Evolutionary conservation across 768 basidiomycete species (phyloP).

Genomic region (Clitopilus hobsonii): DNA sequence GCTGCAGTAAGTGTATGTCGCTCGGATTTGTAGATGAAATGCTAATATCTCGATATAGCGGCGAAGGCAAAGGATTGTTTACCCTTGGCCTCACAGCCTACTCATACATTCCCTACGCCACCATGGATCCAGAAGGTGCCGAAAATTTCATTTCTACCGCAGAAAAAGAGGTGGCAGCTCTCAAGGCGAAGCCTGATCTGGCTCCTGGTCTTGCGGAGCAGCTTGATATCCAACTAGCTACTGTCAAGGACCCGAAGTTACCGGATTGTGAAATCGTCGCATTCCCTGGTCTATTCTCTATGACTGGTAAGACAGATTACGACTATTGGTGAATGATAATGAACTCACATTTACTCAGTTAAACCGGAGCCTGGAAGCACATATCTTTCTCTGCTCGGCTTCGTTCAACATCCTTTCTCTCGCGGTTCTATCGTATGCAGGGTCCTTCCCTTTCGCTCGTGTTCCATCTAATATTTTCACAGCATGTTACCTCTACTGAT

Average conservation of each 20-base stretch:
- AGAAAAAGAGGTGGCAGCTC: not conserved
- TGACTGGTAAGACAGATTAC: slow-evolving; percentile 10
- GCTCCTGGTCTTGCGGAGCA: slow-evolving; percentile 34
- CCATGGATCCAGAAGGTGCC: not conserved
- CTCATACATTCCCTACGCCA: not conserved
- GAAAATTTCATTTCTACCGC: not conserved
- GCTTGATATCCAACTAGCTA: slow-evolving; percentile 29
- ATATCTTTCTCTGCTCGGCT: slow-evolving; percentile 33
- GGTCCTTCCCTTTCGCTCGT: not conserved
- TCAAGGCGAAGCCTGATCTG: slow-evolving; percentile 6
- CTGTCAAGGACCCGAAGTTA: slow-evolving; percentile 16
- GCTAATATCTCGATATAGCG: slow-evolving; percentile 7
- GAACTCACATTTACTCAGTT: not conserved
- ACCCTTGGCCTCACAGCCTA: slow-evolving; percentile 6
- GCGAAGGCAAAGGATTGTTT: slow-evolving; percentile 18
- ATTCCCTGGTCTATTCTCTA: slow-evolving; percentile 19
- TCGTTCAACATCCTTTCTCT: slow-evolving; percentile 38
- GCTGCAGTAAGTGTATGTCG: not conserved
- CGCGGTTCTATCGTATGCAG: slow-evolving; percentile 42
- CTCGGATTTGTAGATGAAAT: not conserved
- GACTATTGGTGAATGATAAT: too few relatives aligned
- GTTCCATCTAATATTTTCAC: not conserved
- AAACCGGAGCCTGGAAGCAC: slow-evolving; percentile 30
- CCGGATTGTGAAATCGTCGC: slow-evolving; percentile 24
- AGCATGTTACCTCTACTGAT: slow-evolving; percentile 25